Percentiles rank a stretch among this genome's conserved stretches.
phyloP scores from a whole-genome alignment of 2,329 filamentous ascomycete species.

The Pleurostoma richardsiae region DNA sequence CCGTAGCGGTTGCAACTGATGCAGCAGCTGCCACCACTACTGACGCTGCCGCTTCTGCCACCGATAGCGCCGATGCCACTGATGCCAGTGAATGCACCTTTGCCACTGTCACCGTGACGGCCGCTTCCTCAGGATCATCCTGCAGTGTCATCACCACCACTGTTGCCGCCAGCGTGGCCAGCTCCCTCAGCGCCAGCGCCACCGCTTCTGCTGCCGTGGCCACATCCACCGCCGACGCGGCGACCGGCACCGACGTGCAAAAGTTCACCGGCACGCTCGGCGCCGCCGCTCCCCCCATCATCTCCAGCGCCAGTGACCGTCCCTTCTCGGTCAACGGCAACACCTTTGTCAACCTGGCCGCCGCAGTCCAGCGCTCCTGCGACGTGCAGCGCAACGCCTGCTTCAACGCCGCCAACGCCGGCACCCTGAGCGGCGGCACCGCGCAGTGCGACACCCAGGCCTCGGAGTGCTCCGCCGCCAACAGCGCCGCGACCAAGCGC shows the following conservation, averaged over 20 bases:
- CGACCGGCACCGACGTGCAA: slow-evolving; percentile 25
- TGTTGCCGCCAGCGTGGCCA: no score
- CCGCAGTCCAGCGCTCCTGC: slow-evolving; percentile 35
- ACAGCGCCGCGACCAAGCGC: slow-evolving; percentile 6
- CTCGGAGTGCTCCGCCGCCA: slow-evolving; percentile 15
- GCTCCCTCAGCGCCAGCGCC: no score
- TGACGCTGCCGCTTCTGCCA: slow-evolving; percentile 4
- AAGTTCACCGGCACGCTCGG: slow-evolving; percentile 34
- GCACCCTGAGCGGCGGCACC: slow-evolving; percentile 20
- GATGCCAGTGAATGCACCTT: no score
- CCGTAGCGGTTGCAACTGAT: not conserved
- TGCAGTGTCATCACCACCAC: no score
- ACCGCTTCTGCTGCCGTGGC: no score
- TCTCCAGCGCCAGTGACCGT: slow-evolving; percentile 23
- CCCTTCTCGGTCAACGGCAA: slow-evolving; percentile 29
- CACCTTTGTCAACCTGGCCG: slow-evolving; percentile 32
- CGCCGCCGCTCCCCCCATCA: slow-evolving; percentile 28
- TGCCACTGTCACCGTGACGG: no score
- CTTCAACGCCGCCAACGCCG: slow-evolving; percentile 31
- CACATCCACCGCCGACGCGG: no score
- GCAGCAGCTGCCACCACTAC: slow-evolving; percentile 2
- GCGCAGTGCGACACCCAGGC: slow-evolving; percentile 32
- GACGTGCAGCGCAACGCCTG: slow-evolving; percentile 41
- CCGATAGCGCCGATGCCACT: slow-evolving; percentile 1
- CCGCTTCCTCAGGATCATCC: no score